Evolutionary conservation across 2,329 filamentous ascomycete species (phyloP).

Genomic region (Nigrospora osmanthi): DNA sequence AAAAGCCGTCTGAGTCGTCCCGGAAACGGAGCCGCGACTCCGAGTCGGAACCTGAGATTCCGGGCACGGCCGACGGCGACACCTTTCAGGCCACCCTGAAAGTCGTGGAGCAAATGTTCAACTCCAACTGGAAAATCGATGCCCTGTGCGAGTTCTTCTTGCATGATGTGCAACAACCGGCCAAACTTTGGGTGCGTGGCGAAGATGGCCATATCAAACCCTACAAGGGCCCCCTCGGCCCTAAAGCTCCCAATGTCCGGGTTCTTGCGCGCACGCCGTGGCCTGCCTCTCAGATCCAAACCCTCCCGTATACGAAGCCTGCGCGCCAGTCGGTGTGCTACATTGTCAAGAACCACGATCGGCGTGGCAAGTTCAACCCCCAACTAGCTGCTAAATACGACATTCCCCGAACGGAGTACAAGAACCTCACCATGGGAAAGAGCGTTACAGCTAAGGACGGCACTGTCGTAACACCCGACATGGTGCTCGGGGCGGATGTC

Average conservation of each 20-base stretch:
- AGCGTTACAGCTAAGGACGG: conserved; percentile 59
- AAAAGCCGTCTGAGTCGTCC: conserved; percentile 9
- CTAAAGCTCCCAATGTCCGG: conserved; percentile 52
- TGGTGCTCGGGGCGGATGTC: conserved; percentile 66
- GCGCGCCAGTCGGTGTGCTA: conserved; percentile 72
- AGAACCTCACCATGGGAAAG: conserved; percentile 52
- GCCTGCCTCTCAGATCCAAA: conserved; percentile 59
- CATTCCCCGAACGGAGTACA: conserved; percentile 51
- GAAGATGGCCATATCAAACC: conserved; percentile 55
- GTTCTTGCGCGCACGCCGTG: conserved; percentile 72
- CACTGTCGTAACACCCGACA: conserved; percentile 68
- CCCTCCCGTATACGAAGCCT: conserved; percentile 61
- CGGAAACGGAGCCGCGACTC: conserved; percentile 37
- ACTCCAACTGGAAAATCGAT: conserved; percentile 68
- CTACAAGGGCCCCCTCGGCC: conserved; percentile 57
- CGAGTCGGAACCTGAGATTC: conserved; percentile 18
- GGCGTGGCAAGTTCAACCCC: conserved; percentile 74
- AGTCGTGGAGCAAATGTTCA: conserved; percentile 71
- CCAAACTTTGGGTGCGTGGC: conserved; percentile 62
- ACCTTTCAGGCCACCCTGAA: conserved; percentile 44
- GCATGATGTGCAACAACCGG: conserved; percentile 57
- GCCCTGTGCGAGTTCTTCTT: conserved; percentile 59
- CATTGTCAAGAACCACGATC: conserved; percentile 67
- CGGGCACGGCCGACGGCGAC: conserved; percentile 20
- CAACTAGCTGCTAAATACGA: conserved; percentile 56